Base-by-base conservation (phyloP, 116 monocot species). In the Posidonia oceanica region DNA sequence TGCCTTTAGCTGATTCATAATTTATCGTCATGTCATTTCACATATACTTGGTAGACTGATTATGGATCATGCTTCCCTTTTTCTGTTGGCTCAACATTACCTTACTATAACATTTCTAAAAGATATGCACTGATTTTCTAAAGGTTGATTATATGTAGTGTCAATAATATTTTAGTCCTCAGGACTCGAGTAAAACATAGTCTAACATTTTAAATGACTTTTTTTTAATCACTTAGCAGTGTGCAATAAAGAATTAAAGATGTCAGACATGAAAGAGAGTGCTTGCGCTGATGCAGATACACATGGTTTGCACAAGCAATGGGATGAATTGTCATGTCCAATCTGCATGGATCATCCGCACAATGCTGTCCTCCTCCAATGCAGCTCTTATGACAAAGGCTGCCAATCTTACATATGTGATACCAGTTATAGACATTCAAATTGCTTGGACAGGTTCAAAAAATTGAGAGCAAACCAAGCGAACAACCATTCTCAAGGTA, bases 311-410 rank as follows among this genome's bases (percentile, higher is more conserved):
- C 82, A 83, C 66, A 85, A 85, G 68, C 83, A 90, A 82, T 94
- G 87, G 94, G 94, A 94, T 68, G 83, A 90, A 14, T 70, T 73
- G 57, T 76, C 72, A 39, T 94, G 94, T 71, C 93, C 93, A 10
- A 89, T 94, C 58, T 94, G 93, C 71, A 81, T 94, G 85, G 93
- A 94, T 36, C 87, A 94, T 74, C 94, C 94, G 3, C 94, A 94
- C 54, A 94, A 94, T 71, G 90, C 94, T 64, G 94, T 94, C 41
- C 94, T 81, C 41, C 78, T 94, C 0, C 48, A 83, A 20, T 94
- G 94, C 71, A 69, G 72, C 66, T 89, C 87, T 14, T 71, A 86
- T 61, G 80, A 83, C 5, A 94, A 90, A 18, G 91, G 91, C 36
- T 94, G 94, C 75, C 75, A 83, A 69, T 80, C 81, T 22, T 90